Evolutionary conservation across 352 stramenopile genomes (phyloP), one percentile per base, ranked within the genome.

Genomic region (Hyaloperonospora brassicae): DNA sequence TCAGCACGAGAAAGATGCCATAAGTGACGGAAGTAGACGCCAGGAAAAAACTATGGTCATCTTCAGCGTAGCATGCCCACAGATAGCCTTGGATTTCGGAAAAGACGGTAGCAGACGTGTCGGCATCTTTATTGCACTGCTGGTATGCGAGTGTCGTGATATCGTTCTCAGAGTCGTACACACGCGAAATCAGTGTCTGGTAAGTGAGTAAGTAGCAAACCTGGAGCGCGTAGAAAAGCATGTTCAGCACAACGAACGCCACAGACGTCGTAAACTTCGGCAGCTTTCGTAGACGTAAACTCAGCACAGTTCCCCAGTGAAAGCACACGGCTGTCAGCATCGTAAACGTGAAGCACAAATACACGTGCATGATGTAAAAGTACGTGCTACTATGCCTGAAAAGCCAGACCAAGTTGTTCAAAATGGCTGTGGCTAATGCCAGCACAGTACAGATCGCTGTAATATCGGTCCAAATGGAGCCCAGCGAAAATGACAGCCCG

Each of bases 241-340:
- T 43, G 54, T 95, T 95, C 31, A 92, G 60, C 13, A 66, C 41
- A 5, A 79, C 67, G 57, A 95, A 95, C 6, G 74, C 67, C 21
- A 90, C 57, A 0, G 73, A 70, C 2, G 80, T 76, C 5, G 79
- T 89, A 12, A 61, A 65, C 53, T 89, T 87, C 0, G 84, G 82
- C 3, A 93, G 46, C 41, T 87, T 86, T 14, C 84, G 79, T 21
- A 95, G 63, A 9, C 79, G 75, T 25, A 89, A 71, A 49, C 74
- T 90, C 17, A 95, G 57, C 41, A 95, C 83, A 6, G 82, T 90
- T 27, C 76, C 84, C 84, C 84, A 95, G 58, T 95, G 84, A 50
- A 89, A 93, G 57, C 82, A 93, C 52, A 95, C 84, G 3, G 82
- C 81, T 17, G 77, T 85, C 21, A 95, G 68, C 84, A 95, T 95